phyloP scores from a whole-genome alignment of 2,329 filamentous ascomycete species.

The Penicillium occitanis region DNA sequence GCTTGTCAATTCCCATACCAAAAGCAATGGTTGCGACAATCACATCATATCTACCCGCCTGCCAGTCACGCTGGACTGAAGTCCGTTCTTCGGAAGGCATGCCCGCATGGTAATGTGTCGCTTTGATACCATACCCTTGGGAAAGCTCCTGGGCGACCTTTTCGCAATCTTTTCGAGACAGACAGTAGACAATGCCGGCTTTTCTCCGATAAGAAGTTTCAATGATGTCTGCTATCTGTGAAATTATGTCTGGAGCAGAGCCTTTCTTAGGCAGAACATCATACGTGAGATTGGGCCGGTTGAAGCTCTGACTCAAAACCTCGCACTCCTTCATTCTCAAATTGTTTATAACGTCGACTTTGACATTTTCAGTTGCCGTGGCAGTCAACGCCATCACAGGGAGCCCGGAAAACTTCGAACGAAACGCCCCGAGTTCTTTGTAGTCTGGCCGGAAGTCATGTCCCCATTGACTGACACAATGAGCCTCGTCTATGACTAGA shows the following conservation, averaged over 20 bases:
- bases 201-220: slow-evolving; percentile 66
- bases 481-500: slow-evolving; percentile 97
- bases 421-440: slow-evolving; percentile 75
- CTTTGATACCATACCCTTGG: slow-evolving; percentile 63
- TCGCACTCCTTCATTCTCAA: slow-evolving; percentile 78
- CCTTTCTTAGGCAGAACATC: slow-evolving; percentile 74
- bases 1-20: slow-evolving; percentile 99
- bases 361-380: slow-evolving; percentile 90
- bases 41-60: slow-evolving; percentile 73
- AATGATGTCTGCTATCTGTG: slow-evolving; percentile 61
- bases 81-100: slow-evolving; percentile 68
- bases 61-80: slow-evolving; percentile 76
- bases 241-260: slow-evolving; percentile 51
- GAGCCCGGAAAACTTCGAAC: slow-evolving; percentile 70
- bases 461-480: slow-evolving; percentile 98
- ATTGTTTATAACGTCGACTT: slow-evolving; percentile 86
- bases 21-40: slow-evolving; percentile 98
- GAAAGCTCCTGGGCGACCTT: slow-evolving; percentile 69
- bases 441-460: slow-evolving; percentile 98
- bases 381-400: slow-evolving; percentile 94
- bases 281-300: slow-evolving; percentile 91
- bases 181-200: slow-evolving; percentile 89
- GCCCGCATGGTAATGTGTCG: slow-evolving; percentile 82
- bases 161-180: slow-evolving; percentile 82
- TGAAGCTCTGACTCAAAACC: slow-evolving; percentile 89